Evolutionary conservation across 2,329 filamentous ascomycete species (phyloP).

Genomic region (Aspergillus puulaauensis): DNA sequence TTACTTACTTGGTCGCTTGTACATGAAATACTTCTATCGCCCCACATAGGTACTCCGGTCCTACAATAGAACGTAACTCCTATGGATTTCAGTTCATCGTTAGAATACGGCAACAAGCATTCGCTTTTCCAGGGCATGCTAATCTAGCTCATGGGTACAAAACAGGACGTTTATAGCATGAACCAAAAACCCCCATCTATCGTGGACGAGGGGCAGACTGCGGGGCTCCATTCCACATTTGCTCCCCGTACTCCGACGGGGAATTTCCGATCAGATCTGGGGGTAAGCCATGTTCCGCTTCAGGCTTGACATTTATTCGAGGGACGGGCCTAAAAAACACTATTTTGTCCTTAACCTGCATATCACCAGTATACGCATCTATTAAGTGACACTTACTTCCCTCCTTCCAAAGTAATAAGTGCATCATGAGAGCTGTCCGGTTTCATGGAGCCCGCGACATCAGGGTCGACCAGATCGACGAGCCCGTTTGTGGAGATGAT

Average conservation of each 20-base stretch:
- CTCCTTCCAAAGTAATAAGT: neutral
- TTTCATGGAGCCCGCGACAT: conserved; percentile 38
- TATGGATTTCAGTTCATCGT: too few relatives aligned
- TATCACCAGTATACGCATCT: neutral
- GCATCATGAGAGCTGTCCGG: conserved; percentile 36
- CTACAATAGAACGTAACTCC: too few relatives aligned
- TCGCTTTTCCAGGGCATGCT: too few relatives aligned
- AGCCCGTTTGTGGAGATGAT: conserved; percentile 45
- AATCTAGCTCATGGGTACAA: too few relatives aligned
- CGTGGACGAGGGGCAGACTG: too few relatives aligned
- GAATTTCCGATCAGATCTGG: conserved; percentile 3
- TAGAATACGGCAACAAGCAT: too few relatives aligned
- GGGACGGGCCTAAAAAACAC: neutral
- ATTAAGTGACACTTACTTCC: neutral
- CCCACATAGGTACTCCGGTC: too few relatives aligned
- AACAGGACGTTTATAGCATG: too few relatives aligned
- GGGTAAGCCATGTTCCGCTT: conserved; percentile 3
- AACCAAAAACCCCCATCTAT: too few relatives aligned
- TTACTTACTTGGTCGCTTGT: too few relatives aligned
- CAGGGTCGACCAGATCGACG: conserved; percentile 35
- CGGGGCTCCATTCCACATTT: too few relatives aligned
- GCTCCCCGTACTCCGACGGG: neutral
- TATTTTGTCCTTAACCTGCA: neutral
- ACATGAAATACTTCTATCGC: too few relatives aligned
- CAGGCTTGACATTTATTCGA: neutral